These are phyloP conservation scores for Miamiensis avidus DNA, from an alignment of 169 alveolate species.

Conservation along the genomic window DNA sequence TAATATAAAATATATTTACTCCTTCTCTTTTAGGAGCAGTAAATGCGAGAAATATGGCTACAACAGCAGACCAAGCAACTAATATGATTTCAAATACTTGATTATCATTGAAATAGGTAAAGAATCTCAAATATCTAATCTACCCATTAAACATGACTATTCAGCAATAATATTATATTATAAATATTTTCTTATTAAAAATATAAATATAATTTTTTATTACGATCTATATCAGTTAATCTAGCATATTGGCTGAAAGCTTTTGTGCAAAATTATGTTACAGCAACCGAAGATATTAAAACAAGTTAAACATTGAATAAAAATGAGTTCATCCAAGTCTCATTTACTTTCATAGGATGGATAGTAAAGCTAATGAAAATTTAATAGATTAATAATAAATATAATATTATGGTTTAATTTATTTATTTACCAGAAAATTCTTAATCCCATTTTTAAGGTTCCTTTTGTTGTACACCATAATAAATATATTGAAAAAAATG, in stretches of 20 bases:
- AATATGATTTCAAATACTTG: not conserved
- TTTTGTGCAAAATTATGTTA: constrained; percentile 18
- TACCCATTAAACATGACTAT: not conserved
- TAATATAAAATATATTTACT: no score
- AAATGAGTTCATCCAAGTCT: constrained; percentile 36
- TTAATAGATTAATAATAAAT: no score
- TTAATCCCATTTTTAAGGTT: constrained; percentile 21
- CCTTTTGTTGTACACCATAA: constrained; percentile 28
- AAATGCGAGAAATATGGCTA: not conserved
- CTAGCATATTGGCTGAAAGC: constrained; percentile 28
- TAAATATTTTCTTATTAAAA: no score
- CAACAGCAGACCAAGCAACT: not conserved
- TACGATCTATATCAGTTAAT: constrained; percentile 20
- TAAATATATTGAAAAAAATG: constrained; percentile 11
- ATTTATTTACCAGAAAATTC: constrained; percentile 4
- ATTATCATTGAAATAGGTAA: not conserved
- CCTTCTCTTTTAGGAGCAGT: not conserved
- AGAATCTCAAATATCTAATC: not conserved
- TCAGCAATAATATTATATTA: not conserved
- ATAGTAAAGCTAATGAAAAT: not conserved
- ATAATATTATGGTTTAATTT: no score
- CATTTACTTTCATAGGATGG: constrained; percentile 39
- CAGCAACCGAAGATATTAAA: constrained; percentile 29
- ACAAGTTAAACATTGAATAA: constrained; percentile 27
- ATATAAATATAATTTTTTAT: not conserved